phyloP scores from a whole-genome alignment of 2,329 filamentous ascomycete genomes.

The Neocucurbitaria cava region DNA sequence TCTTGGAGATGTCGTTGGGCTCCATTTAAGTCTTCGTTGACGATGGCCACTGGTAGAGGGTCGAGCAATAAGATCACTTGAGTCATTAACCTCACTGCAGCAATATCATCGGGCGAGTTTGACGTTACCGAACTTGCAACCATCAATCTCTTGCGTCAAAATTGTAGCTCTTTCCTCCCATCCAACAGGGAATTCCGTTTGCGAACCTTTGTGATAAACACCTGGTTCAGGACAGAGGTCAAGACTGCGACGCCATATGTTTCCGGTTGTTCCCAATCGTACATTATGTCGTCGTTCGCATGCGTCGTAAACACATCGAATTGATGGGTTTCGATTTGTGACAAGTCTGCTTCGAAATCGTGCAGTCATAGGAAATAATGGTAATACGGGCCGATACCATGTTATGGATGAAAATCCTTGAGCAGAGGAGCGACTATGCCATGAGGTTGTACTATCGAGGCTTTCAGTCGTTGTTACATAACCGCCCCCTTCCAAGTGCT shows the following conservation, averaged over 20 bases:
- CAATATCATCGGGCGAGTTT: background rate
- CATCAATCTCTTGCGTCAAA: constrained; percentile 10
- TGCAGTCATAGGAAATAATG: constrained; percentile 2
- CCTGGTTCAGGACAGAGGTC: constrained; percentile 14
- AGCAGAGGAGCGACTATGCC: constrained; percentile 6
- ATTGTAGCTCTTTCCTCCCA: constrained; percentile 19
- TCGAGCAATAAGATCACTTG: constrained; percentile 15
- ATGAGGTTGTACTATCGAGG: background rate
- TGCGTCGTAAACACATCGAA: constrained; percentile 1
- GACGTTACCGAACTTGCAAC: constrained; percentile 12
- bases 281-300: constrained; percentile 4
- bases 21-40: background rate
- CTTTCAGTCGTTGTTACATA: constrained; percentile 2
- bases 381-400: constrained; percentile 17
- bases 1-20: background rate
- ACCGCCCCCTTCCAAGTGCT: constrained; percentile 18
- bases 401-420: constrained; percentile 14
- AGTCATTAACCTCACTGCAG: background rate
- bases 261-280: constrained; percentile 1
- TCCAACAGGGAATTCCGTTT: constrained; percentile 11
- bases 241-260: constrained; percentile 15
- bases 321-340: background rate
- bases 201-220: constrained; percentile 9
- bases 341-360: constrained; percentile 8
- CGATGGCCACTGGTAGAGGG: constrained; percentile 6